Evolutionary conservation across 2,329 filamentous ascomycete genomes (phyloP), one percentile per base, ranked within the genome.

Genomic region (Fonsecaea pugnacius): DNA sequence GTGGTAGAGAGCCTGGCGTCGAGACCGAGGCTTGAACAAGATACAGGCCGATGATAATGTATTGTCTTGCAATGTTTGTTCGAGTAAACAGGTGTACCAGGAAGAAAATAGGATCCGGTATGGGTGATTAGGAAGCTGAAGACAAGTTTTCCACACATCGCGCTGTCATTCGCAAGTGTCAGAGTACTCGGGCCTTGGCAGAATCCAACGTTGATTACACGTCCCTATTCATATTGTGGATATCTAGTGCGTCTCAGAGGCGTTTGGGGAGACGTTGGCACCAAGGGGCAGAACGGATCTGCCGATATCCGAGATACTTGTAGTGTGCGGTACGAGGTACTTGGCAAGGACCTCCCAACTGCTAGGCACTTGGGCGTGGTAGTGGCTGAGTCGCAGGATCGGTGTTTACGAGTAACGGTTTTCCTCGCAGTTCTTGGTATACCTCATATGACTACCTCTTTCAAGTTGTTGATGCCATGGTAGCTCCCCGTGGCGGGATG

Each of bases 1-100:
- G 87, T 46, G 94, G 94, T 1, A 84, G 94, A 66, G 89, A 94
- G 76, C 94, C 94, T 2, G 91, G 92, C 75, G 87, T 96, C 40
- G 93, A 96, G 84, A 96, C 91, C 0, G 89, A 92, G 75, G 77
- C 78, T 61, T 62, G 60, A 51, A 38, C 21, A 21, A 33, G 21
- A 48, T 36, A 4, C 10, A 58, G 52, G 38, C 21, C 35, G 16
- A 8, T 35, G 18, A 35, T 5, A 7, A 35, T 9, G 21, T 27
- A n/a, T 61, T 4, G 14, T 16, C 18, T 51, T 7, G 16, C 36
- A 40, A 10, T 8, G 2, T 46, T 46, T 27, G 43, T 48, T 24
- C 9, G 43, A 24, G 43, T 48, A 12, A 24, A 48, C 12, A 21
- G 21, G 10, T 24, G 4, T 48, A 18, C 24, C 43, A 14, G 24